These are phyloP conservation scores for Teunomyces panamensis DNA, from an alignment of 805 yeast genomes.

Conservation along the genomic window DNA sequence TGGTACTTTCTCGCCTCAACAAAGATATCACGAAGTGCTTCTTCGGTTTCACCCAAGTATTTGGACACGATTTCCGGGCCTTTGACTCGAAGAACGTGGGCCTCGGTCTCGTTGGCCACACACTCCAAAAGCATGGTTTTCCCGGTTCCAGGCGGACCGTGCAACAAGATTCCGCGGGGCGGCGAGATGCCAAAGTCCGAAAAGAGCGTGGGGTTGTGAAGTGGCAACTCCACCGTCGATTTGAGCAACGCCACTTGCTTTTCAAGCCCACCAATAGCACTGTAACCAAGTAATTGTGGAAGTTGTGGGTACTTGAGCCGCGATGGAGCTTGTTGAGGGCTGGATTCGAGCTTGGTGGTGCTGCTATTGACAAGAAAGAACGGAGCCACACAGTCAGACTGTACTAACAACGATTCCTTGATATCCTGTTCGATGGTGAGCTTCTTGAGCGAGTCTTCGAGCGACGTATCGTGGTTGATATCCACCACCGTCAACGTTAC, in stretches of 20 bases:
- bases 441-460: slow-evolving; percentile 34
- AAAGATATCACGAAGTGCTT: slow-evolving; percentile 75
- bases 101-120: slow-evolving; percentile 72
- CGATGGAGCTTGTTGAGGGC: slow-evolving; percentile 8
- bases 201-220: slow-evolving; percentile 73
- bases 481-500: slow-evolving; percentile 13
- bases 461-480: slow-evolving; percentile 26
- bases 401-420: slow-evolving; percentile 6
- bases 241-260: slow-evolving; percentile 60
- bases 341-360: slow-evolving; percentile 8
- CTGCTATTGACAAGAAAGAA: slow-evolving; percentile 41
- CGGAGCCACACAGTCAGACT: slow-evolving; percentile 41
- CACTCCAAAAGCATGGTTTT: slow-evolving; percentile 85
- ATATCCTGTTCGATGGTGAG: slow-evolving; percentile 24
- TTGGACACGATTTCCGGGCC: slow-evolving; percentile 93
- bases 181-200: slow-evolving; percentile 86
- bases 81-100: slow-evolving; percentile 81
- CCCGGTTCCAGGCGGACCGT: slow-evolving; percentile 98
- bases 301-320: slow-evolving; percentile 39
- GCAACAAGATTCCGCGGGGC: slow-evolving; percentile 87
- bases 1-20: slow-evolving; percentile 82
- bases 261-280: slow-evolving; percentile 73
- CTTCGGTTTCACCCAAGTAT: slow-evolving; percentile 92
- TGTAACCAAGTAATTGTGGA: slow-evolving; percentile 46
- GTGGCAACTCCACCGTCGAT: slow-evolving; percentile 74